These are phyloP conservation scores for Sporothrix protearum DNA, from an alignment of 2,329 filamentous ascomycete genomes.

Conservation along the genomic window DNA sequence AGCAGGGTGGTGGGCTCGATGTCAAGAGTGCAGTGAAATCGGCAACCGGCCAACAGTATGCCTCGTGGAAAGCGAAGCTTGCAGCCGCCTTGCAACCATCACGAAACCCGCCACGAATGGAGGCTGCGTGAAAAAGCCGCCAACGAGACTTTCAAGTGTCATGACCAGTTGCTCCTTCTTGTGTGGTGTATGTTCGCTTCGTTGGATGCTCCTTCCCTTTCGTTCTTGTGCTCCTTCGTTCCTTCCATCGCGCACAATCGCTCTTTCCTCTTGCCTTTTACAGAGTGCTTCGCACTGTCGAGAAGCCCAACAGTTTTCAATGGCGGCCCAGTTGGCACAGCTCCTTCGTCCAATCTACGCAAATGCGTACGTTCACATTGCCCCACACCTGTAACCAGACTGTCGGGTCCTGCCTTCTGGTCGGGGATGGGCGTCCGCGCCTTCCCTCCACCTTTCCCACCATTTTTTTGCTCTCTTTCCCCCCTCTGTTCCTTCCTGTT, in stretches of 20 bases:
- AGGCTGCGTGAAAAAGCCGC: neutral
- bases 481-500: neutral
- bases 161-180: neutral
- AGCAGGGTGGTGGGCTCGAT: neutral
- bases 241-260: neutral
- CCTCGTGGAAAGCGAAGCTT: neutral
- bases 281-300: neutral
- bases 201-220: neutral
- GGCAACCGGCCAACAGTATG: neutral
- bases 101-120: neutral
- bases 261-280: neutral
- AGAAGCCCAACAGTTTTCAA: neutral
- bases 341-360: conserved; percentile 10
- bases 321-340: neutral
- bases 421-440: neutral
- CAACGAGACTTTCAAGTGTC: neutral
- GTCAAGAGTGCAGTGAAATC: neutral
- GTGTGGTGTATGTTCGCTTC: neutral
- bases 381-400: conserved; percentile 14
- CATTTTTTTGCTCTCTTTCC: neutral
- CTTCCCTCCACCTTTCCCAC: neutral
- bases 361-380: neutral
- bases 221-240: neutral
- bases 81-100: neutral
- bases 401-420: neutral